A percentile compares a stretch with the other conserved stretches of the same genome.
These are phyloP conservation scores for Cudoniella acicularis DNA, from an alignment of 495 filamentous ascomycete species.

Conservation along the genomic window DNA sequence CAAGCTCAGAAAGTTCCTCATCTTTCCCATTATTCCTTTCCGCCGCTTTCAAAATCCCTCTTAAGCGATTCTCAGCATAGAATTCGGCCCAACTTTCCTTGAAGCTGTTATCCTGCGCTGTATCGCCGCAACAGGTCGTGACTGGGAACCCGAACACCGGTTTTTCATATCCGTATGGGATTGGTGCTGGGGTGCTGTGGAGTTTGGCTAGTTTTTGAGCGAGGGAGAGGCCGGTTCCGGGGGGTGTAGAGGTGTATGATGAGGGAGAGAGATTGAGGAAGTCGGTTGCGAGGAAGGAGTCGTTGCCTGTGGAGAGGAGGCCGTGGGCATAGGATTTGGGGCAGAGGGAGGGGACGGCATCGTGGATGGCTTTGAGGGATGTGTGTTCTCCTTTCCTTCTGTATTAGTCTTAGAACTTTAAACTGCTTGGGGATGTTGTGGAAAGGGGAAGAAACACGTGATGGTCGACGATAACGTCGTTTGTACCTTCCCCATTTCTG, in stretches of 20 bases:
- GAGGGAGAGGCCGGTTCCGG: constrained; percentile 48
- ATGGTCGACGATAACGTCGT: too few relatives aligned
- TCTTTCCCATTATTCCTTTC: constrained; percentile 63
- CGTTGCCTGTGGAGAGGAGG: constrained; percentile 42
- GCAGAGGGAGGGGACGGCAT: constrained; percentile 67
- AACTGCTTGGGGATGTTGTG: background rate
- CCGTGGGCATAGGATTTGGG: constrained; percentile 71
- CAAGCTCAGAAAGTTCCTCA: constrained; percentile 50
- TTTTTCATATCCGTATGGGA: constrained; percentile 51
- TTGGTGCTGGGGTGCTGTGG: constrained; percentile 71
- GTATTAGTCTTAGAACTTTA: constrained; percentile 5
- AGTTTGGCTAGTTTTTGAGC: constrained; percentile 74
- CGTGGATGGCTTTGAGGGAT: constrained; percentile 77
- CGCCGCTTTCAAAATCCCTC: constrained; percentile 55
- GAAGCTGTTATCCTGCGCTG: constrained; percentile 71
- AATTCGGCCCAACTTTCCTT: constrained; percentile 74
- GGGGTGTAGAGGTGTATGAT: constrained; percentile 26
- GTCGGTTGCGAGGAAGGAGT: constrained; percentile 73
- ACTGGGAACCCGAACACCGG: constrained; percentile 78
- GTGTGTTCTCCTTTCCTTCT: constrained; percentile 63
- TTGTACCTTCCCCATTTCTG: background rate
- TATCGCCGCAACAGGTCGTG: constrained; percentile 75
- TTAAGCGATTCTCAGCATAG: constrained; percentile 69
- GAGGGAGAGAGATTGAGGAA: constrained; percentile 62
- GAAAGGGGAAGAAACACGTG: background rate